phyloP scores from a whole-genome alignment of 441 rosid genomes.

The Sinapis alba region DNA sequence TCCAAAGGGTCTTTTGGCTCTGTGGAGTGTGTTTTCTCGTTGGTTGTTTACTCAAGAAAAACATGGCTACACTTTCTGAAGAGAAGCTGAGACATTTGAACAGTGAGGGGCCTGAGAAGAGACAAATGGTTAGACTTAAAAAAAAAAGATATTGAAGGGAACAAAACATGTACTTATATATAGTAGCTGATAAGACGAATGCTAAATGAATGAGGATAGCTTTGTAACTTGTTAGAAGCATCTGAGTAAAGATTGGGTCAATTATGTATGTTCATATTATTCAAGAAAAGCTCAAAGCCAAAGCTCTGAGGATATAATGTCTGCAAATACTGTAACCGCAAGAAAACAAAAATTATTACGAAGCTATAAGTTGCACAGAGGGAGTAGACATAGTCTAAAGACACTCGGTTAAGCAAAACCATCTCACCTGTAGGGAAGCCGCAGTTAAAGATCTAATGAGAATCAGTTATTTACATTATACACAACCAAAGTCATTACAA shows the following conservation, averaged over 20 bases:
- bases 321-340: background rate
- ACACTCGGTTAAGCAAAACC: background rate
- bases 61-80: background rate
- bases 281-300: no score
- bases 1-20: no score
- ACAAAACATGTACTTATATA: background rate
- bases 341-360: background rate
- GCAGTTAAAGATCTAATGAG: background rate
- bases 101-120: background rate
- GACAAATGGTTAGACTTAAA: background rate
- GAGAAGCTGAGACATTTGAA: background rate
- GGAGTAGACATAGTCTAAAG: background rate
- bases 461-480: background rate
- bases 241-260: no score
- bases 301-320: no score
- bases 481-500: slow-evolving; percentile 16
- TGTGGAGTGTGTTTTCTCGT: no score
- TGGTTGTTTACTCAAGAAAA: background rate
- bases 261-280: no score
- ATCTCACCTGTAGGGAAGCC: background rate
- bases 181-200: background rate
- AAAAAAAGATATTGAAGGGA: background rate
- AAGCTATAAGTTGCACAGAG: background rate
- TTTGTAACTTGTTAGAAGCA: no score
- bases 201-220: no score